Evolutionary conservation across 164 flowering plant species (phyloP).

Genomic region (Protea cynaroides): DNA sequence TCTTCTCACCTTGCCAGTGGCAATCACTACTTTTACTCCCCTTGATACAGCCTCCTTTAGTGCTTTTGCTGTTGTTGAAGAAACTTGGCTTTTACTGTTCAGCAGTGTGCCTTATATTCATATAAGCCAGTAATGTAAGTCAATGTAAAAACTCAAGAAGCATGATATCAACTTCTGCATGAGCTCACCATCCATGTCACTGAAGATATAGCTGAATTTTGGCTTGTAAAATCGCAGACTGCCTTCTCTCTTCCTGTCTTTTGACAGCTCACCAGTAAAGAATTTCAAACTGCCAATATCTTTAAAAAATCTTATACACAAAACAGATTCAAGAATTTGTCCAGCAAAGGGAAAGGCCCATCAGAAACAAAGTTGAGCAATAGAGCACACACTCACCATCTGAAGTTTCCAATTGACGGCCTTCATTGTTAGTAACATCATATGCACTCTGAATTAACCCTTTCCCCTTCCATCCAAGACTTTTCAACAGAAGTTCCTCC

Average conservation of each 20-base stretch:
- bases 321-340: background rate
- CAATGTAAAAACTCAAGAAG: background rate
- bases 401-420: slow-evolving; percentile 25
- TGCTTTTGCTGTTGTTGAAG: slow-evolving; percentile 59
- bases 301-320: slow-evolving; percentile 7
- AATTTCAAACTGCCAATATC: slow-evolving; percentile 23
- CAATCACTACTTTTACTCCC: slow-evolving; percentile 84
- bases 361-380: background rate
- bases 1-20: slow-evolving; percentile 87
- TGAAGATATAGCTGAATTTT: slow-evolving; percentile 80
- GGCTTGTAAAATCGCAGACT: slow-evolving; percentile 80
- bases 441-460: slow-evolving; percentile 78
- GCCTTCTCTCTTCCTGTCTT: slow-evolving; percentile 84
- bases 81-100: slow-evolving; percentile 77
- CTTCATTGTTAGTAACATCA: slow-evolving; percentile 43
- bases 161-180: background rate
- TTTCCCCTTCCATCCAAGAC: slow-evolving; percentile 92
- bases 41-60: slow-evolving; percentile 73
- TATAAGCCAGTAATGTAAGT: slow-evolving; percentile 11
- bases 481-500: slow-evolving; percentile 69
- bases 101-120: slow-evolving; percentile 68
- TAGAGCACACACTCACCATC: slow-evolving; percentile 44
- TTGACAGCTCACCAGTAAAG: slow-evolving; percentile 38
- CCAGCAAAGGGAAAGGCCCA: slow-evolving; percentile 5
- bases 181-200: slow-evolving; percentile 96